Evolutionary conservation across 306 rosid genomes (phyloP), one percentile per base, ranked within the genome.

Genomic region (Sophora flavescens): DNA sequence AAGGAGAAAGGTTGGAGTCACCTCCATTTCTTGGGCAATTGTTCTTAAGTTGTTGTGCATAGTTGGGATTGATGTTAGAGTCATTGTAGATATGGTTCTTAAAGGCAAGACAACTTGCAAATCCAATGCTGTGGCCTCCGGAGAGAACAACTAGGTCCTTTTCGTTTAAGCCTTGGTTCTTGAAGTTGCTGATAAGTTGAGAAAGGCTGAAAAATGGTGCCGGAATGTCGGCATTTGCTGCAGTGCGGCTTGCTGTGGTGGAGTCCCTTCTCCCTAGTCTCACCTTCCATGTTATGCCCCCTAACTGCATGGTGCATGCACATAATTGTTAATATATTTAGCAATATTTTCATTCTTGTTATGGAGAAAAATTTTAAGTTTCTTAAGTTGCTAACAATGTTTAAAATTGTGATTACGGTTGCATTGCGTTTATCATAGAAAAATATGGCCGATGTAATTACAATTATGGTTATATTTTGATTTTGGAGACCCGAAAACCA

Each of bases 251-350:
- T 5, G 88, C 88, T 28, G 77, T 86, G 54, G 60, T 81, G 13
- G 92, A 79, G 84, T 86, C 92, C 74, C 85, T 86, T 63, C 92
- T 86, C 1, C 92, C 88, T 0, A 88, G 14, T n/a, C 9, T 41
- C n/a, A 84, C 87, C 0, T 56, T 39, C 90, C 92, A 88, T 6
- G 78, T 28, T 9, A 86, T 81, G 6, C 92, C 90, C 26, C 92
- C 88, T 77, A 88, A 60, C 92, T 88, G 80, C 48, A 68, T n/a
- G 13, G 5, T 26, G 13, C 13, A 11, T 16, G 9, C 38, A 2
- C 5, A 17, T 7, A 28, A 68, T 63, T n/a, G n/a, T n/a, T 30
- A 3, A 42, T 10, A 35, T 35, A n/a, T n/a, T n/a, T n/a, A 35
- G 39, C 5, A 35, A 35, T 22, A 22, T 4, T 35, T 35, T 35